These are phyloP conservation scores for Saturnispora ahearnii DNA, from an alignment of 805 yeast genomes.

Conservation along the genomic window DNA sequence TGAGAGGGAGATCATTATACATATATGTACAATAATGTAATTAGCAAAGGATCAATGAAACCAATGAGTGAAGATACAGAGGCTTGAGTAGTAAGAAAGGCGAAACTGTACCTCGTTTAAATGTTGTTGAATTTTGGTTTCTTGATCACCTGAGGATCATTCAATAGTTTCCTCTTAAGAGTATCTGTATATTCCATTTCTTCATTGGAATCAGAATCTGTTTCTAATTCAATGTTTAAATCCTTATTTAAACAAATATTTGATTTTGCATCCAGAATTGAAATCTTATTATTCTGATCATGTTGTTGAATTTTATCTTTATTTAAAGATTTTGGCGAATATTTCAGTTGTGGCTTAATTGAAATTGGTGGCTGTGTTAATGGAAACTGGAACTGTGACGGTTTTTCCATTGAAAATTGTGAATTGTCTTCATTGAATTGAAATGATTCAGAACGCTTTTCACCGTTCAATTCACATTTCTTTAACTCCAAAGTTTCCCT, in stretches of 20 bases:
- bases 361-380: slow-evolving; percentile 16
- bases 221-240: not conserved
- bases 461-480: slow-evolving; percentile 15
- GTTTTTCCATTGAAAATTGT: slow-evolving; percentile 11
- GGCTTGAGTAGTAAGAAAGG: not conserved
- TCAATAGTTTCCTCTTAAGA: not conserved
- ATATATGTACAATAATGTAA: not conserved
- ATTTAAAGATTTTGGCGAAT: not conserved
- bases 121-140: slow-evolving; percentile 4
- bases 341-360: slow-evolving; percentile 1
- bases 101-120: not conserved
- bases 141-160: not conserved
- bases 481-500: slow-evolving; percentile 30
- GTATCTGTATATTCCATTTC: not conserved
- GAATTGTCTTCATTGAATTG: slow-evolving; percentile 10
- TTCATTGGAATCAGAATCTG: not conserved
- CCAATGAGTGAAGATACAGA: not conserved
- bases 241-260: not conserved
- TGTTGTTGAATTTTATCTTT: not conserved
- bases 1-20: not conserved
- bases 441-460: not conserved
- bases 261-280: not conserved
- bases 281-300: not conserved
- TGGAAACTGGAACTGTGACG: slow-evolving; percentile 24
- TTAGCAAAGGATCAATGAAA: slow-evolving; percentile 2